Evolutionary conservation across 805 yeast species (phyloP).

Genomic region (Torulaspora indica): DNA sequence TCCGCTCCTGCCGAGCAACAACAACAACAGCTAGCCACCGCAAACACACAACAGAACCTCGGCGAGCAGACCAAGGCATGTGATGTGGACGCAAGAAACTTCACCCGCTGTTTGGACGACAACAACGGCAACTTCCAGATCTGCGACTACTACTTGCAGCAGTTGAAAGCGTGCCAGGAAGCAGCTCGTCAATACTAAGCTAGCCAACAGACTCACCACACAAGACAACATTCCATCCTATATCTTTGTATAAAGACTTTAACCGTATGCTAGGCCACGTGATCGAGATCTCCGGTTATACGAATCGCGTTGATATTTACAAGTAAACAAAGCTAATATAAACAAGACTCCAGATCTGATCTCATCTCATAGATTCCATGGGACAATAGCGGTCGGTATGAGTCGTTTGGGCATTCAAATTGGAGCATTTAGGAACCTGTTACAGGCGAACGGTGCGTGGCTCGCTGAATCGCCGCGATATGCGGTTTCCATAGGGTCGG

Average conservation of each 20-base stretch:
- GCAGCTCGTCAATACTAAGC: constrained; percentile 75
- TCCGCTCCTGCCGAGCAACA: constrained; percentile 45
- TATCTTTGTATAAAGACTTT: constrained; percentile 5
- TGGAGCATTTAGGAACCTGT: neutral
- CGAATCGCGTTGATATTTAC: too few relatives aligned
- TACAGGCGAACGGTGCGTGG: neutral
- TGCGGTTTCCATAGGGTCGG: neutral
- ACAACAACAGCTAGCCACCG: constrained; percentile 33
- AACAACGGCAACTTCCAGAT: constrained; percentile 94
- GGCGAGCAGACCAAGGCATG: constrained; percentile 52
- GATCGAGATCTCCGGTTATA: neutral
- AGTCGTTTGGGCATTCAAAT: neutral
- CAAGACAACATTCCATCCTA: neutral
- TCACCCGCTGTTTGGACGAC: constrained; percentile 92
- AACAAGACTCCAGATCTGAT: neutral
- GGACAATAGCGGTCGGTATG: neutral
- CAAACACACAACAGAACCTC: constrained; percentile 31
- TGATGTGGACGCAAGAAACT: constrained; percentile 89
- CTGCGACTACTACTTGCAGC: constrained; percentile 95
- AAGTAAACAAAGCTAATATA: neutral
- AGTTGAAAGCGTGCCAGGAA: constrained; percentile 94
- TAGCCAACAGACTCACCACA: neutral
- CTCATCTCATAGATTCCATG: neutral
- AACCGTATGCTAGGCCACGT: neutral
- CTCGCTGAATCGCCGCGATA: neutral